Percentiles rank a stretch among this genome's conserved stretches.
phyloP scores from a whole-genome alignment of 176 grass and related monocot genomes.

The Pontederia paniculata region DNA sequence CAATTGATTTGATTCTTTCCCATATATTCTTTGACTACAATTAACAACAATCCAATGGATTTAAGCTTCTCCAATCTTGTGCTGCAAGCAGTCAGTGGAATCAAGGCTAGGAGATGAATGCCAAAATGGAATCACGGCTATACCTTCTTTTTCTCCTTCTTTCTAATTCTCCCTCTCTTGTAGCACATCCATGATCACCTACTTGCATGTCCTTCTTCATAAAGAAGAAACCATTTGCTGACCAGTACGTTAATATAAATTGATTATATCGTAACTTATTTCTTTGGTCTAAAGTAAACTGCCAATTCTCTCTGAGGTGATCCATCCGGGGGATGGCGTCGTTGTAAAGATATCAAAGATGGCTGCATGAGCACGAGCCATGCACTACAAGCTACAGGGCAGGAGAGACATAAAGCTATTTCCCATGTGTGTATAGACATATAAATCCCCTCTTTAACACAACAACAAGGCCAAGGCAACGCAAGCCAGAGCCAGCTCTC shows the following conservation, averaged over 20 bases:
- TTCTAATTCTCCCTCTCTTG: too few relatives aligned
- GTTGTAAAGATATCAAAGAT: slow-evolving; percentile 41
- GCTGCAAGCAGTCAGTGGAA: slow-evolving; percentile 5
- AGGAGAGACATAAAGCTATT: slow-evolving; percentile 5
- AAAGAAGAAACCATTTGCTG: too few relatives aligned
- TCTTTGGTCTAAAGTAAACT: slow-evolving; percentile 13
- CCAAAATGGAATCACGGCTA: background rate
- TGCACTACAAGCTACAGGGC: background rate
- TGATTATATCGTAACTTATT: background rate
- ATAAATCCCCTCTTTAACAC: slow-evolving; percentile 15
- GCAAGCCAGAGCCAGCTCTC: background rate
- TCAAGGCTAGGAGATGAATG: background rate
- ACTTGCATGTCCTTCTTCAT: background rate
- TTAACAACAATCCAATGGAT: slow-evolving; percentile 12
- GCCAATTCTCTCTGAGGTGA: slow-evolving; percentile 1
- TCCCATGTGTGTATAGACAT: slow-evolving; percentile 10
- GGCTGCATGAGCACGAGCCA: slow-evolving; percentile 35
- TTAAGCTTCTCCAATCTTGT: background rate
- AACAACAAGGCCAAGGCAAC: slow-evolving; percentile 19
- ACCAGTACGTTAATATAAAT: background rate
- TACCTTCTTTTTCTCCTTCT: too few relatives aligned
- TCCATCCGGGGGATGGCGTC: slow-evolving; percentile 33
- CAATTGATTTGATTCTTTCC: slow-evolving; percentile 13
- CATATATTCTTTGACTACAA: slow-evolving; percentile 20
- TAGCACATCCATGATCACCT: background rate